Conservation (phyloP, 2,329 filamentous ascomycete species). For the Fusarium hainanense region DNA sequence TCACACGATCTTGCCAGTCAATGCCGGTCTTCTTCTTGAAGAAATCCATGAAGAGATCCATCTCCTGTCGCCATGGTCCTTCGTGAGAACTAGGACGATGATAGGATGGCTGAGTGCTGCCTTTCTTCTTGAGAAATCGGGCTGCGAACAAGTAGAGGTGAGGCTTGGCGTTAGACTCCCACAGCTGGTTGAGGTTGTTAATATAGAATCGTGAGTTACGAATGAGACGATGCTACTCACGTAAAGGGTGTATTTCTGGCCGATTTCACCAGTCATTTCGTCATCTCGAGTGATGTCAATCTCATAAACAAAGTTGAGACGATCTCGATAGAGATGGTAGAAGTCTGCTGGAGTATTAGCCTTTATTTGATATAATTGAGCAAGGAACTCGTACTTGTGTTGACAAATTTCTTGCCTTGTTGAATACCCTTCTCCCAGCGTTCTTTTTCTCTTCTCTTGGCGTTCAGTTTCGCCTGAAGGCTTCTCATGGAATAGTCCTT, state of each 20-base stretch:
- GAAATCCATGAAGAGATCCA: slow-evolving; percentile 64
- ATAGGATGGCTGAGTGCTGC: slow-evolving; percentile 51
- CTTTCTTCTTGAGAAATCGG: slow-evolving; percentile 59
- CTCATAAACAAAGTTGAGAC: slow-evolving; percentile 71
- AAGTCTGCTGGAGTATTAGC: slow-evolving; percentile 55
- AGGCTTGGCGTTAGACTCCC: slow-evolving; percentile 70
- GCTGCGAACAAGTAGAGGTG: slow-evolving; percentile 70
- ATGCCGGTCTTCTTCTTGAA: slow-evolving; percentile 69
- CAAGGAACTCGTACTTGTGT: slow-evolving; percentile 55
- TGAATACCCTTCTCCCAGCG: slow-evolving; percentile 54
- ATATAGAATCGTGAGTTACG: background rate
- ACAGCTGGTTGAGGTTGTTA: slow-evolving; percentile 63
- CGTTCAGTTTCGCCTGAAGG: slow-evolving; percentile 47
- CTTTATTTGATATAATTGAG: background rate
- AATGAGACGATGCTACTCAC: slow-evolving; percentile 56
- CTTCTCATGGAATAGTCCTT: slow-evolving; percentile 57
- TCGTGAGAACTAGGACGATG: slow-evolving; percentile 55
- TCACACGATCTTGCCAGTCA: slow-evolving; percentile 67
- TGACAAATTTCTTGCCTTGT: slow-evolving; percentile 57
- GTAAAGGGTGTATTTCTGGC: slow-evolving; percentile 69
- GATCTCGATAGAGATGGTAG: slow-evolving; percentile 74
- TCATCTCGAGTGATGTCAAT: slow-evolving; percentile 68
- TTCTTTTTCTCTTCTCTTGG: slow-evolving; percentile 48
- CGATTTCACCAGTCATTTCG: slow-evolving; percentile 55
- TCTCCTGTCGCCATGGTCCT: slow-evolving; percentile 56